Evolutionary conservation across 768 basidiomycete species (phyloP), one percentile per base, ranked within the genome.

Genomic region (Kwoniella dejecticola): DNA sequence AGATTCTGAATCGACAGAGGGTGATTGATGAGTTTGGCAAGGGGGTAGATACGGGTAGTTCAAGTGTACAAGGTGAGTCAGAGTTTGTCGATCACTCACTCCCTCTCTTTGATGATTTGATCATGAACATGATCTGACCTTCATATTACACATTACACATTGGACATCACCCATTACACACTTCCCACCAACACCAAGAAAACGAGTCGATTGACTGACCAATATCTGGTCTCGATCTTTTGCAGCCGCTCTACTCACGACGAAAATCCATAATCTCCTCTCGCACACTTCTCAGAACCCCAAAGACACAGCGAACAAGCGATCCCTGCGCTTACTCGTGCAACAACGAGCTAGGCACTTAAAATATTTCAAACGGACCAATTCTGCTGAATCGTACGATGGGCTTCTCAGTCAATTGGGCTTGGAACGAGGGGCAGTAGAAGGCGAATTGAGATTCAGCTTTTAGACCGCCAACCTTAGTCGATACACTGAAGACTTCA

Each of bases 11-110:
- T 77, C 83, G 89, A 61, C 82, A 85, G 73, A 83, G 91, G 63
- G 88, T 93, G 63, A 82, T 96, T 27, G 80, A 80, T 13, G 86
- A 84, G 27, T 97, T 98, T 80, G 95, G 93, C 0, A 65, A 83
- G 83, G 67, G 69, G 11, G 52, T 26, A 60, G 89, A 94, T 77
- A 82, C 92, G 0, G 94, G 93, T 41, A 82, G 89, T 41, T 83
- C 90, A 1, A 91, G 92, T 72, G 93, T 96, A 0, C 94, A 96
- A 84, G 91, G 94, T 91, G 74, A 62, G 85, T 74, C n/a, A n/a
- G n/a, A n/a, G n/a, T n/a, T n/a, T n/a, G n/a, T n/a, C n/a, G n/a
- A n/a, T n/a, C n/a, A n/a, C n/a, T n/a, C n/a, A n/a, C n/a, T n/a
- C n/a, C n/a, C n/a, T n/a, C n/a, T n/a, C n/a, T n/a, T n/a, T n/a